These are phyloP conservation scores for Apiotrichum sp. DNA, from an alignment of 1,284 basidiomycete species.

Conservation along the genomic window DNA sequence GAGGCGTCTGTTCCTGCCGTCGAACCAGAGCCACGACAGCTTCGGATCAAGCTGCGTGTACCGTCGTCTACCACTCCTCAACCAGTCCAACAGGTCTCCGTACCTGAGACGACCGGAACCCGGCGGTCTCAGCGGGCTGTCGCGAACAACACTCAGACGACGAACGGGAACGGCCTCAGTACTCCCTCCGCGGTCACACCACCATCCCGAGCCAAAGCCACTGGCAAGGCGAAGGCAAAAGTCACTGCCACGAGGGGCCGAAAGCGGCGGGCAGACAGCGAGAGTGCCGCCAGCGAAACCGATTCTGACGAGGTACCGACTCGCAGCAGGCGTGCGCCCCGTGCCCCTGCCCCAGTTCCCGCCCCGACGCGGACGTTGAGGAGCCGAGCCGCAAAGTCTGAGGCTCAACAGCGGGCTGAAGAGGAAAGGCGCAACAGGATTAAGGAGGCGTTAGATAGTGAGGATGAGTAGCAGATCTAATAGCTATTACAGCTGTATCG, in stretches of 20 bases:
- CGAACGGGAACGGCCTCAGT: background rate
- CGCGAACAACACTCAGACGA: too few relatives aligned
- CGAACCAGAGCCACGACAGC: background rate
- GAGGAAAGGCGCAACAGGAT: slow-evolving; percentile 22
- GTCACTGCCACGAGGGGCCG: background rate
- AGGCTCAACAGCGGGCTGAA: slow-evolving; percentile 23
- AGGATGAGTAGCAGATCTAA: slow-evolving; percentile 9
- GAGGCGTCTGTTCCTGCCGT: background rate
- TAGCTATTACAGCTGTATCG: background rate
- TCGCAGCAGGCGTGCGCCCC: background rate
- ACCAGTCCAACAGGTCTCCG: too few relatives aligned
- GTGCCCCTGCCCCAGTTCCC: slow-evolving; percentile 4
- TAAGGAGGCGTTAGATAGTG: slow-evolving; percentile 24
- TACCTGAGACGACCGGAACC: too few relatives aligned
- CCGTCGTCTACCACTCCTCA: too few relatives aligned
- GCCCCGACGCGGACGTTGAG: slow-evolving; percentile 22
- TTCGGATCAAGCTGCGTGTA: background rate
- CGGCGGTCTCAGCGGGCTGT: too few relatives aligned
- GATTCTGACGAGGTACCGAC: background rate
- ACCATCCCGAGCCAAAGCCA: background rate
- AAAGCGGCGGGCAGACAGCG: slow-evolving; percentile 6
- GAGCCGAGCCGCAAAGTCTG: slow-evolving; percentile 25
- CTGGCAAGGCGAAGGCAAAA: background rate
- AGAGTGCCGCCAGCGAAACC: slow-evolving; percentile 12
- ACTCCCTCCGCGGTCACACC: too few relatives aligned